phyloP scores from a whole-genome alignment of 2,329 filamentous ascomycete genomes.

The Proliferodiscus dingleyae region DNA sequence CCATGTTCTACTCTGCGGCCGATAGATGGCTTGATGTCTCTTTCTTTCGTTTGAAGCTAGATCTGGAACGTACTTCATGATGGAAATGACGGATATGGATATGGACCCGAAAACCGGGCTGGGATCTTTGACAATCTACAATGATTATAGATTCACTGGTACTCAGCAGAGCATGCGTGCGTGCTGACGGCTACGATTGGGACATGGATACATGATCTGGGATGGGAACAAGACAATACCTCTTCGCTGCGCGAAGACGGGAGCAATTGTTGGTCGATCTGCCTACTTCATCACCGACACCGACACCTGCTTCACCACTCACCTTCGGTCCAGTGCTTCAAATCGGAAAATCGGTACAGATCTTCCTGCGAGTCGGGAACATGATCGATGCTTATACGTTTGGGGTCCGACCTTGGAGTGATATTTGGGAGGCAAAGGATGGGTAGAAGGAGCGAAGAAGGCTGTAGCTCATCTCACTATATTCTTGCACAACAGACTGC shows the following conservation, averaged over 20 bases:
- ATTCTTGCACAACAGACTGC: conserved; percentile 18
- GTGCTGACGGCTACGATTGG: conserved; percentile 23
- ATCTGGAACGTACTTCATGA: conserved; percentile 6
- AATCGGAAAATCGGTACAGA: conserved; percentile 1
- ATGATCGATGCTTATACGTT: background rate
- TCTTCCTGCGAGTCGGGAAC: conserved; percentile 17
- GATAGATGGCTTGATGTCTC: conserved; percentile 28
- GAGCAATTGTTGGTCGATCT: conserved; percentile 9
- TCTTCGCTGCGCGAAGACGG: conserved; percentile 18
- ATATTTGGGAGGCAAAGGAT: conserved; percentile 2
- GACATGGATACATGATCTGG: conserved; percentile 5
- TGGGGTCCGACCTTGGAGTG: background rate
- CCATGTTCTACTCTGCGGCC: conserved; percentile 10
- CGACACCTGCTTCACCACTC: conserved; percentile 6
- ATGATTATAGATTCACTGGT: conserved; percentile 9
- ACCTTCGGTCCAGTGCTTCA: conserved; percentile 11
- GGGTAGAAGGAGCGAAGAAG: conserved; percentile 11
- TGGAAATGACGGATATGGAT: conserved; percentile 15
- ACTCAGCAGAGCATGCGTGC: conserved; percentile 25
- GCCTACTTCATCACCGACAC: conserved; percentile 7
- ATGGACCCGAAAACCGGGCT: conserved; percentile 16
- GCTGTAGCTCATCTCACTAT: conserved; percentile 31
- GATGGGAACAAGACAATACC: conserved; percentile 8
- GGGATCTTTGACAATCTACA: conserved; percentile 16
- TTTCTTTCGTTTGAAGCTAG: conserved; percentile 16